Evolutionary conservation across 805 yeast species (phyloP).

Genomic region (Diddensiella transvaalensis): DNA sequence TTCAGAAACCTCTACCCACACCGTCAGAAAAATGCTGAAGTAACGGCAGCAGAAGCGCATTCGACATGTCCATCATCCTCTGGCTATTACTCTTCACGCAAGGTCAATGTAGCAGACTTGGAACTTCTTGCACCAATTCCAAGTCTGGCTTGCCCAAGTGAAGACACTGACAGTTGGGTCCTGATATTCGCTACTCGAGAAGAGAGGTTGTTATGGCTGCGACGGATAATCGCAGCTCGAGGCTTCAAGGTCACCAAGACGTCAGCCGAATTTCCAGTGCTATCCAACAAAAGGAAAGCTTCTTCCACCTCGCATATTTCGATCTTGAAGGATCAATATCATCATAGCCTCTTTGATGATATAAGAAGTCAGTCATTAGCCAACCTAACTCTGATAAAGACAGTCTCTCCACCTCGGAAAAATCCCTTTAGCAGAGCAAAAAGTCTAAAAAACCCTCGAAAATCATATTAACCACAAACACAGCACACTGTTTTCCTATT

Average conservation of each 20-base stretch:
- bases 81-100: not conserved
- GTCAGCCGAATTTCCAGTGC: not conserved
- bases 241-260: not conserved
- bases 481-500: too few relatives aligned
- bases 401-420: too few relatives aligned
- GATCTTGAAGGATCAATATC: constrained; percentile 1
- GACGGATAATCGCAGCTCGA: not conserved
- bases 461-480: too few relatives aligned
- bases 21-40: not conserved
- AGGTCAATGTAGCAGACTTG: not conserved
- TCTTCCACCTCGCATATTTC: not conserved
- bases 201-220: constrained; percentile 3
- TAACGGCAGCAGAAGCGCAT: not conserved
- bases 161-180: constrained; percentile 3
- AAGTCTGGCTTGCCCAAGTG: constrained; percentile 3
- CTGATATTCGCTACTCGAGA: constrained; percentile 7
- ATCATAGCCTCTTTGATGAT: constrained; percentile 11
- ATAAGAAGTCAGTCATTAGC: not conserved
- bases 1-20: not conserved
- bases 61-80: not conserved
- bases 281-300: not conserved
- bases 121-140: not conserved
- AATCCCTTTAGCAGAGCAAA: too few relatives aligned
- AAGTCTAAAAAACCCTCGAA: too few relatives aligned
- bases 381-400: too few relatives aligned